Evolutionary conservation across 768 basidiomycete genomes (phyloP), one percentile per base, ranked within the genome.

Genomic region (Boletus pseudopeckii): DNA sequence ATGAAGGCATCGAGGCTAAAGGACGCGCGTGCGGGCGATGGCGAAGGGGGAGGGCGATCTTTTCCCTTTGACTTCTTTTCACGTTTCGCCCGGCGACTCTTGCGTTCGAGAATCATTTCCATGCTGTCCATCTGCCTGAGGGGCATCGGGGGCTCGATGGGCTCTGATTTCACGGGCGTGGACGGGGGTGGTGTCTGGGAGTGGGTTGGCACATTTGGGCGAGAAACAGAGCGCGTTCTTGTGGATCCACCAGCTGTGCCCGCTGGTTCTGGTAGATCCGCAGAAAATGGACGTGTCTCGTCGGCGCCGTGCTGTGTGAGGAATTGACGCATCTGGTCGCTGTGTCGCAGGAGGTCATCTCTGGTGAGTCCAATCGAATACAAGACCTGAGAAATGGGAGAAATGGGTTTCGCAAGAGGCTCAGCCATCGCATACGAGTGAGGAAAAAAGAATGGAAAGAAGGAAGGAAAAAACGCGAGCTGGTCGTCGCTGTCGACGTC

Each of bases 321-420:
- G 74, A 88, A 90, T 61, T 83, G 82, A 48, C 88, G 85, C 88
- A 91, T 90, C 68, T 89, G 81, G 72, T 85, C 79, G 63, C 84
- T 88, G 65, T 82, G 86, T 65, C 80, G 77, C 61, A 76, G 67
- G 52, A 91, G 74, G 72, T 90, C 89, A 63, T 88, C 83, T 69
- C 86, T 81, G 59, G 90, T 89, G 64, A 91, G 78, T 48, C 88
- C 88, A 39, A 91, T 77, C 17, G 82, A 82, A 61, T 81, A 75
- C 34, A 91, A 73, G 22, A 91, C 79, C 60, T 84, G 82, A 32
- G 86, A 86, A 28, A 89, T 88, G 34, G 89, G 89, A 8, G 88
- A 90, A 33, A 68, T 51, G 9, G 69, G 71, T 58, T 69, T 70
- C 60, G 56, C 63, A 41, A 45, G 52, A 39, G 55, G 45, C 47